Conservation (phyloP, 257 asterid species). For the Paulownia fortunei region DNA sequence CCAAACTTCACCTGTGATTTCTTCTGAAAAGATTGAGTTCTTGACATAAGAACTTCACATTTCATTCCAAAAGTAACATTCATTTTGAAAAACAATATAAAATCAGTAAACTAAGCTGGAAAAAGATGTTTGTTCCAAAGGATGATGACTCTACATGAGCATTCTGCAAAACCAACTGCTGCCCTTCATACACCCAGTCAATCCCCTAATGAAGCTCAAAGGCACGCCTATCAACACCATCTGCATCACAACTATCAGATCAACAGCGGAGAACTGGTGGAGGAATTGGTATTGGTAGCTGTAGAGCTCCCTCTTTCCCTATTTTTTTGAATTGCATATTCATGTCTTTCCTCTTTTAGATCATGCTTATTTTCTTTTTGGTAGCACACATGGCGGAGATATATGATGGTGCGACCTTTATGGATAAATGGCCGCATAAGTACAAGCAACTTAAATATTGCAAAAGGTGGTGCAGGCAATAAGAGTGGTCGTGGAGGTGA, state of each 20-base stretch:
- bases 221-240: not conserved
- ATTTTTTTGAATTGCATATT: not conserved
- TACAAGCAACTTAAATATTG: not conserved
- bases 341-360: not conserved
- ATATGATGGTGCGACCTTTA: too few species aligned
- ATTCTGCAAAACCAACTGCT: not conserved
- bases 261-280: constrained; percentile 7
- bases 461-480: not conserved
- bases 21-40: not conserved
- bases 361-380: not conserved
- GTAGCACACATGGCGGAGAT: not conserved
- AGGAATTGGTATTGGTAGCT: constrained; percentile 9
- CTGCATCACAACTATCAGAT: not conserved
- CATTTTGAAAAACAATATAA: not conserved
- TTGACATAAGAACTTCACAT: not conserved
- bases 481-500: not conserved
- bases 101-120: not conserved
- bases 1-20: not conserved
- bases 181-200: not conserved
- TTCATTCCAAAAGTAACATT: not conserved
- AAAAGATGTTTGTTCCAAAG: not conserved
- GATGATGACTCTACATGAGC: not conserved
- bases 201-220: not conserved
- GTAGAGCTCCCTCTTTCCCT: not conserved
- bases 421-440: too few species aligned